phyloP scores from a whole-genome alignment of 306 rosid species.

The Vigna mungo region DNA sequence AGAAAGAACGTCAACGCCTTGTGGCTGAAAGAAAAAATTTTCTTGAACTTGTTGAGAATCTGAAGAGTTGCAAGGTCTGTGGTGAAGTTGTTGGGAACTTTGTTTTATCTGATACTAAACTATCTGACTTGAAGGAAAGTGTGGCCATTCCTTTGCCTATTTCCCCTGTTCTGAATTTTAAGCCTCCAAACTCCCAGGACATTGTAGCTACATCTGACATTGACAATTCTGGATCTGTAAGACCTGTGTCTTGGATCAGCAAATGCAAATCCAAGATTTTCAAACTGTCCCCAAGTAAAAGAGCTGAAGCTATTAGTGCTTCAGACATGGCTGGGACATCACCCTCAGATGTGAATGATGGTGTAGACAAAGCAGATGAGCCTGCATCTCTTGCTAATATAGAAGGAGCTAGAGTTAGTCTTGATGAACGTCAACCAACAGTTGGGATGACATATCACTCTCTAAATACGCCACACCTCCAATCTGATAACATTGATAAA shows the following conservation, averaged over 20 bases:
- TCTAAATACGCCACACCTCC: constrained; percentile 41
- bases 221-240: constrained; percentile 54
- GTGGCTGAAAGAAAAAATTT: constrained; percentile 67
- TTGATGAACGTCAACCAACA: constrained; percentile 49
- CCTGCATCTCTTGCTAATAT: constrained; percentile 39
- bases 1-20: constrained; percentile 74
- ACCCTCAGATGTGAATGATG: constrained; percentile 45
- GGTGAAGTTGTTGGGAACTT: constrained; percentile 68
- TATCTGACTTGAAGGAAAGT: constrained; percentile 60
- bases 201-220: constrained; percentile 46
- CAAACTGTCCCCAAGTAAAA: constrained; percentile 67
- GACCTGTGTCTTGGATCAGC: constrained; percentile 61
- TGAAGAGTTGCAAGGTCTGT: constrained; percentile 73
- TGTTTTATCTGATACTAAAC: constrained; percentile 64
- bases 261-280: constrained; percentile 75
- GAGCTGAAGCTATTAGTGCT: constrained; percentile 53
- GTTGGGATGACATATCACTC: constrained; percentile 46
- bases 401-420: constrained; percentile 47
- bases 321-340: constrained; percentile 47
- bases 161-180: constrained; percentile 48
- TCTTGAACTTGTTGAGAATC: constrained; percentile 78
- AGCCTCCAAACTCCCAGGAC: constrained; percentile 38
- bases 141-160: constrained; percentile 39
- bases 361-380: constrained; percentile 45
- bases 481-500: constrained; percentile 46